A percentile compares a stretch with the other conserved stretches of the same genome.
Evolutionary conservation across 306 rosid genomes (phyloP).

Genomic region (Albizia julibrissin): DNA sequence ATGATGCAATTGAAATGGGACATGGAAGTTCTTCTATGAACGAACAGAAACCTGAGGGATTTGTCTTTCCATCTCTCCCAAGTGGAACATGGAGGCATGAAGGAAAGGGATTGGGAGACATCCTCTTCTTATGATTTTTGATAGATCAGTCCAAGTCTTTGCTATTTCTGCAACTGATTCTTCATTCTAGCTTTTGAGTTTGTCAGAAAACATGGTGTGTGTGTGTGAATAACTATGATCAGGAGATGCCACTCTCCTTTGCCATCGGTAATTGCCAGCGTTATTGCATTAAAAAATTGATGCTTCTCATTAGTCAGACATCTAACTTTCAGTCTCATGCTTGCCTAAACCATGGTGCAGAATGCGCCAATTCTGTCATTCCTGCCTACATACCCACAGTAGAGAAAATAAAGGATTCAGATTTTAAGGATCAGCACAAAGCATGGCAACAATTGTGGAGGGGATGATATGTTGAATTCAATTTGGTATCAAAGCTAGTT

Average conservation of each 20-base stretch:
- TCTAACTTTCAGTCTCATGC: slow-evolving; percentile 23
- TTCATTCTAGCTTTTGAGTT: neutral
- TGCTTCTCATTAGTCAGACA: slow-evolving; percentile 7
- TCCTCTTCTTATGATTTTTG: neutral
- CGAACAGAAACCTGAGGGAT: neutral
- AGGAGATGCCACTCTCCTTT: slow-evolving; percentile 96
- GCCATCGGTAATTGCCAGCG: slow-evolving; percentile 68
- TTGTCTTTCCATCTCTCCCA: neutral
- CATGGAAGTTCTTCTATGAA: neutral
- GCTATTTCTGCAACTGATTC: neutral
- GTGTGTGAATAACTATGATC: slow-evolving; percentile 76
- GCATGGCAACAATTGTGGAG: slow-evolving; percentile 96
- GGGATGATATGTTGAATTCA: slow-evolving; percentile 94
- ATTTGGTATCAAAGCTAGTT: slow-evolving; percentile 61
- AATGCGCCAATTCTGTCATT: slow-evolving; percentile 91
- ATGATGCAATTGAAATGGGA: neutral
- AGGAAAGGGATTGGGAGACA: neutral
- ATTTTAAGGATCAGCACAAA: slow-evolving; percentile 77
- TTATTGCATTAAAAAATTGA: slow-evolving; percentile 9
- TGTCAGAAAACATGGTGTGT: neutral
- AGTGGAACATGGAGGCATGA: neutral
- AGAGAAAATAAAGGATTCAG: slow-evolving; percentile 82
- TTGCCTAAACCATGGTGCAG: slow-evolving; percentile 49
- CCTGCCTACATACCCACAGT: slow-evolving; percentile 90
- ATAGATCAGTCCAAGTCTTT: neutral